Percentiles rank a stretch among this genome's conserved stretches.
Evolutionary conservation across 2,329 filamentous ascomycete species (phyloP).

Genomic region (Clonostachys solani): DNA sequence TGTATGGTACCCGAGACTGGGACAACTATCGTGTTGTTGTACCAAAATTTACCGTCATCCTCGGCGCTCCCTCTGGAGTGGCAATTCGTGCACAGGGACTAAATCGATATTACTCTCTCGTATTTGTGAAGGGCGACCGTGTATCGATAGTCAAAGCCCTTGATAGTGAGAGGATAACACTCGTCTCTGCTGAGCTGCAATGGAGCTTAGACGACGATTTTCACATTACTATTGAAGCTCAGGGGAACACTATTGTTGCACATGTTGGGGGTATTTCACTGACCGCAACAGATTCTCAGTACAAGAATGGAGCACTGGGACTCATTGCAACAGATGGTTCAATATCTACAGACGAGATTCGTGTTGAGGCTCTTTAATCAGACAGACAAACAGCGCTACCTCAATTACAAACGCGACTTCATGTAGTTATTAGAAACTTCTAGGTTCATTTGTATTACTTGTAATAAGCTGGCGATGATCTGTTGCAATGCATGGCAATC

Average conservation of each 20-base stretch:
- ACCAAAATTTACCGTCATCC: conserved; percentile 12
- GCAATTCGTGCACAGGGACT: conserved; percentile 18
- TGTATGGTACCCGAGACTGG: conserved; percentile 25
- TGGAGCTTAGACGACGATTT: conserved; percentile 4
- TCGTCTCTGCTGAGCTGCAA: conserved; percentile 1
- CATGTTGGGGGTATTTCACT: not conserved
- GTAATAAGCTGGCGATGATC: no score
- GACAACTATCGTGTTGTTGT: conserved; percentile 14
- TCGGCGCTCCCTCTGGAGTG: conserved; percentile 14
- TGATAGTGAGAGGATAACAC: conserved; percentile 1
- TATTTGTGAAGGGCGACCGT: conserved; percentile 8
- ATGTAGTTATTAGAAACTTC: no score
- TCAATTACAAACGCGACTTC: no score
- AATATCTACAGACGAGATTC: conserved; percentile 1
- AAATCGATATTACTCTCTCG: conserved; percentile 19
- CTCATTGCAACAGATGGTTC: conserved; percentile 7
- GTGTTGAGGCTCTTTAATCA: no score
- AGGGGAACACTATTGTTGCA: not conserved
- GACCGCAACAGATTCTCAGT: conserved; percentile 1
- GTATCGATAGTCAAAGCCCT: conserved; percentile 6
- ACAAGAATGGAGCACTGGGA: conserved; percentile 4
- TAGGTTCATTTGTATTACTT: no score
- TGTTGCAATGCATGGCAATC: no score
- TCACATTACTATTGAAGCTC: not conserved
- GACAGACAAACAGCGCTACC: no score